Base-by-base conservation (phyloP, 164 flowering plant genomes). In the Hamamelis virginiana region DNA sequence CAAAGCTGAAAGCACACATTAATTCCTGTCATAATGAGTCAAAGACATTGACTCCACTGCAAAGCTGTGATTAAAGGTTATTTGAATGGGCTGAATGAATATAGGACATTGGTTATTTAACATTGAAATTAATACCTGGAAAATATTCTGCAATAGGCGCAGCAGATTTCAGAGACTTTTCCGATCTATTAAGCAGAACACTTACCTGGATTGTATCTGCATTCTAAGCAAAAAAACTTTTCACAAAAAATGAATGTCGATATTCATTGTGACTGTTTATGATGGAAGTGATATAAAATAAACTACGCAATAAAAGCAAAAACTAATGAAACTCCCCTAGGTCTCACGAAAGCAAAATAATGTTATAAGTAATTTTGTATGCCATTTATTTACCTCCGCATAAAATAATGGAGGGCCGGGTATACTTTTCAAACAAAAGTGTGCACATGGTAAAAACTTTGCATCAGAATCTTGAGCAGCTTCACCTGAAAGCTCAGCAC, bases 121-220 rank as follows among this genome's bases (percentile, higher is more conserved):
- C 19, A 51, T 69, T 16, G 52, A 15, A 13, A 58, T 28, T 60
- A 57, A 64, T 86, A 91, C 98, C 98, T 72, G 97, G 97, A 72
- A 80, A 77, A 70, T 86, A 92, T 66, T 87, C 88, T 19, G 91
- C 97, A 71, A 80, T 38, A 52, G 98, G 96, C 38, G 89, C 88
- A 76, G 72, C 53, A 46, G 82, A 68, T 56, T 77, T 72, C 23
- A 48, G 19, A 70, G 87, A 75, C 50, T 70, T 82, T 43, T 50
- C 75, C 15, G 97, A 88, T 70, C 74, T 83, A 75, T 81, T 91
- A 59, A 77, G 67, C 72, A 91, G 75, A 72, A 87, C 68, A 53
- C 75, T 83, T 48, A 89, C 91, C 74, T 84, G 86, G 65, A 95
- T 74, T 65, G 60, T 53, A 84, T 81, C 97, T 88, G 96, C 92